phyloP scores from a whole-genome alignment of 805 yeast genomes.

The Metschnikowia drakensbergensis region DNA sequence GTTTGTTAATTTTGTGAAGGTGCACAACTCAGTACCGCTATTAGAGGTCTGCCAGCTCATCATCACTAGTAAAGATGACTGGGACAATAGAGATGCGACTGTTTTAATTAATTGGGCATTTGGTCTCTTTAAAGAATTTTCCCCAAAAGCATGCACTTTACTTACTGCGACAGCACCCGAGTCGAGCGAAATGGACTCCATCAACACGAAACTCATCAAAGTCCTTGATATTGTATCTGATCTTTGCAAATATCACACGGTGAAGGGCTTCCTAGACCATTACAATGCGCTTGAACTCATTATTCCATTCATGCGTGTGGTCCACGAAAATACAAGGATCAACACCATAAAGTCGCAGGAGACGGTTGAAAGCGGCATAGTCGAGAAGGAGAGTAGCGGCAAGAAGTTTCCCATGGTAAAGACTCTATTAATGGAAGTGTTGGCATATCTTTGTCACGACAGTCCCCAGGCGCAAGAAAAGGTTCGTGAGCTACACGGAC shows the following conservation, averaged over 20 bases:
- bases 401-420: slow-evolving; percentile 59
- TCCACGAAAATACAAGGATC: slow-evolving; percentile 37
- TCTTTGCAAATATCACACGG: slow-evolving; percentile 37
- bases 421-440: slow-evolving; percentile 59
- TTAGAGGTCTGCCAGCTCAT: slow-evolving; percentile 20
- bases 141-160: slow-evolving; percentile 13
- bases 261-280: slow-evolving; percentile 39
- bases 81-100: slow-evolving; percentile 37
- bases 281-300: slow-evolving; percentile 36
- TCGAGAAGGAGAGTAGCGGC: slow-evolving; percentile 3
- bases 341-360: slow-evolving; percentile 2
- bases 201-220: slow-evolving; percentile 20
- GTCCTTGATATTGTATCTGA: slow-evolving; percentile 42
- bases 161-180: slow-evolving; percentile 8
- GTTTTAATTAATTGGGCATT: slow-evolving; percentile 42
- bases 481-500: slow-evolving; percentile 60
- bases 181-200: slow-evolving; percentile 6
- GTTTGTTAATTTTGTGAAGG: slow-evolving; percentile 2
- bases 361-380: slow-evolving; percentile 1
- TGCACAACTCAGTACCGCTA: background rate
- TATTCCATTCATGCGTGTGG: slow-evolving; percentile 33
- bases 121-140: slow-evolving; percentile 24
- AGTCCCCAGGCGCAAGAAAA: slow-evolving; percentile 60
- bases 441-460: slow-evolving; percentile 54
- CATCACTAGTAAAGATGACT: slow-evolving; percentile 36